Conservation (phyloP, 1,284 basidiomycete species). For the Entoloma clypeatum region DNA sequence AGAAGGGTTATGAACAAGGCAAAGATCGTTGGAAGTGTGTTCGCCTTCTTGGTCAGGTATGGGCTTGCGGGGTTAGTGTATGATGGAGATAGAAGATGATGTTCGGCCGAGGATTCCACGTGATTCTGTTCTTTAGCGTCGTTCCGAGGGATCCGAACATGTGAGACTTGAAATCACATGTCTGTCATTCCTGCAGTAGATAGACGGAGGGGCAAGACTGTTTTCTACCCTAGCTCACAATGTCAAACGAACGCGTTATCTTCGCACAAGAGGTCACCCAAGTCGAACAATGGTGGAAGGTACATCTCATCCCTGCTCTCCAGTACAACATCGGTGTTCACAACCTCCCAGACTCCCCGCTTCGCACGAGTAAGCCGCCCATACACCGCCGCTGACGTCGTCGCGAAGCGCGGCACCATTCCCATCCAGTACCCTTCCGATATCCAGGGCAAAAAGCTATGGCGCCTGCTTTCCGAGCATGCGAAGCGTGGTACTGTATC, state of each 20-base stretch:
- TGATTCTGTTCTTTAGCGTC: too few relatives aligned
- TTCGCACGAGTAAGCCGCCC: constrained; percentile 85
- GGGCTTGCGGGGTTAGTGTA: constrained; percentile 85
- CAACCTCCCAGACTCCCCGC: constrained; percentile 63
- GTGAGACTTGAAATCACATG: constrained; percentile 36
- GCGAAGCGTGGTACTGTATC: constrained; percentile 73
- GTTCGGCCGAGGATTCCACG: too few relatives aligned
- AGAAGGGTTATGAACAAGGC: constrained; percentile 10
- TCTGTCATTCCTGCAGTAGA: constrained; percentile 20
- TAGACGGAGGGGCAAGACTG: too few relatives aligned
- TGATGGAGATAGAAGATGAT: constrained; percentile 79
- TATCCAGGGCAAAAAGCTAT: constrained; percentile 86
- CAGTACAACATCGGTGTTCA: constrained; percentile 4
- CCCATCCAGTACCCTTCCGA: constrained; percentile 86
- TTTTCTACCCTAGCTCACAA: too few relatives aligned
- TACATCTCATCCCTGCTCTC: constrained; percentile 25
- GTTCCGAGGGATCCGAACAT: too few relatives aligned
- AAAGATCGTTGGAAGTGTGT: constrained; percentile 68
- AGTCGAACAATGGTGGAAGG: constrained; percentile 93
- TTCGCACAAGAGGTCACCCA: constrained; percentile 83
- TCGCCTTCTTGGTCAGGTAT: constrained; percentile 84
- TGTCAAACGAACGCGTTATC: constrained; percentile 58
- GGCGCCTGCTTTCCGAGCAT: constrained; percentile 63
- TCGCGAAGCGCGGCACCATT: constrained; percentile 90
- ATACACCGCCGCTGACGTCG: constrained; percentile 91